Evolutionary conservation across 2,329 filamentous ascomycete species (phyloP).

Genomic region (Cercospora canescens): DNA sequence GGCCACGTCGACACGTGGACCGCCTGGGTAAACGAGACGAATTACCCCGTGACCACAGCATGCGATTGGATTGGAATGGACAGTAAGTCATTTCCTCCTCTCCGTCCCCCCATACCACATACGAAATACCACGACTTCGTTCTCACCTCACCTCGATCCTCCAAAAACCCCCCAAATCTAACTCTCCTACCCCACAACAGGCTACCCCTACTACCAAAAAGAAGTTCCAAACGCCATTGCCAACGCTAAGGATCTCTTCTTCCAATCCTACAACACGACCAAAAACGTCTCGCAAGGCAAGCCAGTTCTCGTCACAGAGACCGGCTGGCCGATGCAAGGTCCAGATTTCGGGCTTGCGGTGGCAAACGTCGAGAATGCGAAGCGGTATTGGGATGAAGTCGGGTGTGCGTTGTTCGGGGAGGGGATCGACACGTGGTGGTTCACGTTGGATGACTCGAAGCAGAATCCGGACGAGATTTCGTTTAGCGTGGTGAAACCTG

Average conservation of each 20-base stretch:
- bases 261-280: conserved; percentile 63
- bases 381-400: conserved; percentile 77
- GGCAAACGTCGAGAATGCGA: conserved; percentile 65
- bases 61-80: conserved; percentile 81
- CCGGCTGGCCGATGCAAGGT: conserved; percentile 79
- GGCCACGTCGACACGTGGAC: conserved; percentile 81
- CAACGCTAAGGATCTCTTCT: conserved; percentile 66
- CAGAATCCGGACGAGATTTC: conserved; percentile 10
- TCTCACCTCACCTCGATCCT: not conserved
- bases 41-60: conserved; percentile 66
- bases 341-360: conserved; percentile 61
- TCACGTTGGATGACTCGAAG: conserved; percentile 10
- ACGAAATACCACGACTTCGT: not conserved
- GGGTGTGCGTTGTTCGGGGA: conserved; percentile 67
- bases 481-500: conserved; percentile 40
- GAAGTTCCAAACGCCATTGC: conserved; percentile 66
- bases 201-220: conserved; percentile 79
- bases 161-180: not conserved
- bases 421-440: conserved; percentile 67
- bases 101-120: not conserved
- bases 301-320: conserved; percentile 83
- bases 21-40: conserved; percentile 61
- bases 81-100: conserved; percentile 35
- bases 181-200: no score
- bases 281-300: conserved; percentile 63